Evolutionary conservation across 2,329 filamentous ascomycete genomes (phyloP), one percentile per base, ranked within the genome.

Genomic region (Cercospora brassicicola): DNA sequence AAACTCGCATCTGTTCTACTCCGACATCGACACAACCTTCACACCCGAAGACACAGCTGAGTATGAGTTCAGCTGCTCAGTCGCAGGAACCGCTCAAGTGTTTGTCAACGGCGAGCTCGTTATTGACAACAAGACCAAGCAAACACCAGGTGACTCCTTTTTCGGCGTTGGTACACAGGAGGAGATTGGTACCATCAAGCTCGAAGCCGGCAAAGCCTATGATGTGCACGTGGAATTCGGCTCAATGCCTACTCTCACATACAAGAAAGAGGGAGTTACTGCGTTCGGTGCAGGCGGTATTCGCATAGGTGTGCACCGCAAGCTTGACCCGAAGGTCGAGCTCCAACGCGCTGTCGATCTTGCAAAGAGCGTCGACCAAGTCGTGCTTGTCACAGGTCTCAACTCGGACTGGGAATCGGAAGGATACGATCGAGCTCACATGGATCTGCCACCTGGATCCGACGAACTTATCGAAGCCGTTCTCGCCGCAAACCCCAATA

Each of bases 321-420:
- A 76, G 63, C 66, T 77, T 76, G 88, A 90, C 75, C 86, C 90
- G 73, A 85, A 89, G 71, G 87, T 89, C 71, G 85, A 86, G 73
- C 88, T 93, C 65, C 80, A 85, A 60, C 84, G 88, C 68, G 91
- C 92, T 0, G 89, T 90, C 0, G 83, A 85, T 30, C 82, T 91
- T 6, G 92, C 92, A 31, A 86, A 84, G 76, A 84, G 86, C 51
- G 89, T 89, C 1, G 91, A 94, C 66, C 90, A 94, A 75, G 92
- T 94, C 59, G 85, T 95, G 69, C 83, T 95, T 64, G 91, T 91
- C 75, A 89, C 89, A 1, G 92, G 92, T 1, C 84, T 95, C 59
- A 94, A 93, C 75, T 86, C 87, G 5, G 90, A 92, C 76, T 92
- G 89, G 89, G 90, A 92, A 75, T 91, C 89, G 1, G 90, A 92